Conservation (phyloP, 2,329 filamentous ascomycete genomes). For the Clarireedia paspali region DNA sequence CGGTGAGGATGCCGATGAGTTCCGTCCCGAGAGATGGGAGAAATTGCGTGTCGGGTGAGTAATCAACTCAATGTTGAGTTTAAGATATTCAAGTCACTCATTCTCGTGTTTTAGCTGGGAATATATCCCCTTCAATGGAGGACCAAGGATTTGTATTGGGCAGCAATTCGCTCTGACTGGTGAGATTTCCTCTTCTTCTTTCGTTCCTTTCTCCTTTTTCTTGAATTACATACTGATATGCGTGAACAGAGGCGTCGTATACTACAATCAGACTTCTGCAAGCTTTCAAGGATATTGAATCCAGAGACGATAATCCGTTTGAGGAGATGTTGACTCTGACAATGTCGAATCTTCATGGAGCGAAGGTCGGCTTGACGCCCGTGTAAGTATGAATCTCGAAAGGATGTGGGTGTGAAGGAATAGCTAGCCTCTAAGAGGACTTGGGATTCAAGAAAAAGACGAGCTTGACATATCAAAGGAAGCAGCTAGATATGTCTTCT, state of each 20-base stretch:
- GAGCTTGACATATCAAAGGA: too few species aligned
- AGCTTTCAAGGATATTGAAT: slow-evolving; percentile 25
- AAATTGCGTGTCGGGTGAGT: slow-evolving; percentile 22
- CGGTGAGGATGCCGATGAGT: slow-evolving; percentile 44
- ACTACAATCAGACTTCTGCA: slow-evolving; percentile 27
- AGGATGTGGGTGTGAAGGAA: not conserved
- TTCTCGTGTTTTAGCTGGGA: slow-evolving; percentile 47
- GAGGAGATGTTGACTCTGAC: slow-evolving; percentile 21
- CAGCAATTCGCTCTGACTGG: slow-evolving; percentile 24
- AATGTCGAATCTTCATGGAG: slow-evolving; percentile 16
- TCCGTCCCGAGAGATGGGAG: slow-evolving; percentile 25
- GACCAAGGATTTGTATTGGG: slow-evolving; percentile 64
- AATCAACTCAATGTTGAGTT: not conserved
- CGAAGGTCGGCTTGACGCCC: slow-evolving; percentile 20
- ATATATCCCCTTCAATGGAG: slow-evolving; percentile 67
- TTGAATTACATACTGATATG: slow-evolving; percentile 25
- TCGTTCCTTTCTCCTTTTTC: slow-evolving; percentile 22
- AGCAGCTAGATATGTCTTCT: too few species aligned
- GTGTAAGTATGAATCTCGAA: slow-evolving; percentile 12
- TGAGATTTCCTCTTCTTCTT: slow-evolving; percentile 3
- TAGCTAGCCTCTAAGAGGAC: too few species aligned
- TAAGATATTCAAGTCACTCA: not conserved
- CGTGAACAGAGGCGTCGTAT: slow-evolving; percentile 35
- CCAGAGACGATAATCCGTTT: slow-evolving; percentile 16
- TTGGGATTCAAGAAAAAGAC: too few species aligned